Evolutionary conservation across 2,329 filamentous ascomycete genomes (phyloP), one percentile per base, ranked within the genome.

Genomic region (Aspergillus ruber): DNA sequence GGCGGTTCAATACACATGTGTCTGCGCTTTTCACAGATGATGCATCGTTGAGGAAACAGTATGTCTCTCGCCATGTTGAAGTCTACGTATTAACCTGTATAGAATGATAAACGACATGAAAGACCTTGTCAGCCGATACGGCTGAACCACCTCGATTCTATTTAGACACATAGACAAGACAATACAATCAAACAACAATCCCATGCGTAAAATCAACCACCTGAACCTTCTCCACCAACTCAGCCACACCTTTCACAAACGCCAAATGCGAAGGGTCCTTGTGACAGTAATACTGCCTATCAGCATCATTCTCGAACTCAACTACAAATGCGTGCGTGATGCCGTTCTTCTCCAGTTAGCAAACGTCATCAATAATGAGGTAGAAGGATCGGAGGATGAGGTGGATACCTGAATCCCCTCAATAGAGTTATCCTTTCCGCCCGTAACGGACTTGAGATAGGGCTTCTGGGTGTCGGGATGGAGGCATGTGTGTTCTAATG

Each of bases 291-390:
- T 87, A 88, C 50, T 82, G 76, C 42, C 84, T 72, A 59, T 90
- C 85, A 52, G 80, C 76, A 15, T 72, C 71, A 18, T 64, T 83
- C 8, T 77, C 74, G 49, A 90, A 89, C 56, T 86, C 79, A 18
- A 78, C 75, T 2, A 90, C 76, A 52, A 89, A 89, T 0, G 74
- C 82, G 60, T 90, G 85, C 0, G 83, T 83, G 44, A 84, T 79
- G 0, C 78, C 84, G 43, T 76, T 73, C 83, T 81, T 48, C 27
- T 13, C 3, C 8, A 32, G 3, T 17, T 21, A 21, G 29, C n/a
- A 8, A n/a, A 20, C 2, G 32, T 17, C 9, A 20, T 20, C 25
- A 4, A 29, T 5, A 27, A 5, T 21, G 21, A 38, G 35, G n/a
- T 17, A 38, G 35, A 39, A 21, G 3, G 18, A 18, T 15, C n/a